Percentiles rank a stretch among this genome's conserved stretches.
phyloP scores from a whole-genome alignment of 306 rosid genomes.

The Coriaria nepalensis region DNA sequence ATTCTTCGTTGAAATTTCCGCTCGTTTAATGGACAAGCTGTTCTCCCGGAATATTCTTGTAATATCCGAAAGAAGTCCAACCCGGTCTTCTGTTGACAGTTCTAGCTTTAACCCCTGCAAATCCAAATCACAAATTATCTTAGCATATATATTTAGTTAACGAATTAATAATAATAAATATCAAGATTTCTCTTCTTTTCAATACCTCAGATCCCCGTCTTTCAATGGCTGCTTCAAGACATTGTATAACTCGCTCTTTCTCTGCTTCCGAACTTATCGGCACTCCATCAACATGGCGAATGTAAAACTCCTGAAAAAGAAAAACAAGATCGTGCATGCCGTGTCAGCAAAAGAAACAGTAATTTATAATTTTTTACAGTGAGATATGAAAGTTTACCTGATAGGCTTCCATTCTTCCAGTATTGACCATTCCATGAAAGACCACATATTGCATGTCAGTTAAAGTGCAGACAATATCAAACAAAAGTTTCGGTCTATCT shows the following conservation, averaged over 20 bases:
- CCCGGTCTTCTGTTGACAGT: constrained; percentile 59
- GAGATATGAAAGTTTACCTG: constrained; percentile 40
- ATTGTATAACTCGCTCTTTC: constrained; percentile 65
- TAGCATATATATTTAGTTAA: too few relatives aligned
- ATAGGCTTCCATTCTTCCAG: constrained; percentile 56
- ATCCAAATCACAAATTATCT: too few relatives aligned
- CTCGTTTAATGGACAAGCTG: constrained; percentile 65
- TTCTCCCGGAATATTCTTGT: constrained; percentile 85
- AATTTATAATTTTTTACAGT: too few relatives aligned
- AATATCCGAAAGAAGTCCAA: constrained; percentile 75
- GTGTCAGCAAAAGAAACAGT: constrained; percentile 4
- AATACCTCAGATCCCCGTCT: constrained; percentile 75
- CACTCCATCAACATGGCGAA: constrained; percentile 83
- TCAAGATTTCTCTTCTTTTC: neutral
- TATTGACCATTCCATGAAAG: constrained; percentile 66
- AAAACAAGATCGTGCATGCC: constrained; percentile 2
- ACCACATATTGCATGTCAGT: constrained; percentile 94
- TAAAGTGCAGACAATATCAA: constrained; percentile 81
- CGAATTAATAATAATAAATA: too few relatives aligned
- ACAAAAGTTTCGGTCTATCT: constrained; percentile 74
- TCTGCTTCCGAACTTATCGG: constrained; percentile 88
- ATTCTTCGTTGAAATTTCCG: constrained; percentile 71
- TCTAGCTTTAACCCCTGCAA: constrained; percentile 90
- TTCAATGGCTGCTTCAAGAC: constrained; percentile 89
- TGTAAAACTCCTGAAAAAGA: constrained; percentile 60